Percentiles rank a stretch among this genome's conserved stretches.
These are phyloP conservation scores for Cantharellus anzutake DNA, from an alignment of 768 basidiomycete species.

Conservation along the genomic window DNA sequence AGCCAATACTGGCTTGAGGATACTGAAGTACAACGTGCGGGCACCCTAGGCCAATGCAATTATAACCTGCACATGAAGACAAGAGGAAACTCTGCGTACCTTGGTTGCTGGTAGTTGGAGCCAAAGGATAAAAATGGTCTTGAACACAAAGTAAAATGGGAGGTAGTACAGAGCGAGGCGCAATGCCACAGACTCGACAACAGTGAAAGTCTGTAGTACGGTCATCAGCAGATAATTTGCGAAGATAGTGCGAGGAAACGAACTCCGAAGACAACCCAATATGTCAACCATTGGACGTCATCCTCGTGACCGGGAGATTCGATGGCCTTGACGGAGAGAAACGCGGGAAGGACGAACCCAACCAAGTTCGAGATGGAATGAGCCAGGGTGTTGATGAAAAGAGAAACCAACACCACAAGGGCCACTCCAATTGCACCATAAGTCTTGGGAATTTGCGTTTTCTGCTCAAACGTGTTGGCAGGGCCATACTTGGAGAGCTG, in stretches of 20 bases:
- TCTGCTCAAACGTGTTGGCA: conserved; percentile 66
- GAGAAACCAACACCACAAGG: conserved; percentile 46
- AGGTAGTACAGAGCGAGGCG: conserved; percentile 77
- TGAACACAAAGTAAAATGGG: conserved; percentile 89
- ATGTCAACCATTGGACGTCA: conserved; percentile 91
- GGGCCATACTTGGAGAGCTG: conserved; percentile 60
- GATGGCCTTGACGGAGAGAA: conserved; percentile 87
- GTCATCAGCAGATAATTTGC: neutral
- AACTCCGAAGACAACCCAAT: conserved; percentile 89
- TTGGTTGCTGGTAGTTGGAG: conserved; percentile 72
- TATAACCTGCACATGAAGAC: neutral
- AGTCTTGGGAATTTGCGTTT: conserved; percentile 84
- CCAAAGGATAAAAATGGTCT: conserved; percentile 83
- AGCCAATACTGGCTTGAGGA: conserved; percentile 63
- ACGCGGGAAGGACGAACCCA: conserved; percentile 88
- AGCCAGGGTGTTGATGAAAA: conserved; percentile 82
- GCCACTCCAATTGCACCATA: conserved; percentile 65
- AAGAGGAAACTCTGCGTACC: conserved; percentile 25
- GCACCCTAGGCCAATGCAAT: conserved; percentile 42
- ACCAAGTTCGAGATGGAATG: conserved; percentile 85
- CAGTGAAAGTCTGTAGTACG: conserved; percentile 37
- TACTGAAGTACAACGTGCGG: conserved; percentile 52
- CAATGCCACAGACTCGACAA: conserved; percentile 72
- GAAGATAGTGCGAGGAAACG: neutral
- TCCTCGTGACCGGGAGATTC: conserved; percentile 69